phyloP scores from a whole-genome alignment of 1,284 basidiomycete genomes.

The Irpex rosettiformis region DNA sequence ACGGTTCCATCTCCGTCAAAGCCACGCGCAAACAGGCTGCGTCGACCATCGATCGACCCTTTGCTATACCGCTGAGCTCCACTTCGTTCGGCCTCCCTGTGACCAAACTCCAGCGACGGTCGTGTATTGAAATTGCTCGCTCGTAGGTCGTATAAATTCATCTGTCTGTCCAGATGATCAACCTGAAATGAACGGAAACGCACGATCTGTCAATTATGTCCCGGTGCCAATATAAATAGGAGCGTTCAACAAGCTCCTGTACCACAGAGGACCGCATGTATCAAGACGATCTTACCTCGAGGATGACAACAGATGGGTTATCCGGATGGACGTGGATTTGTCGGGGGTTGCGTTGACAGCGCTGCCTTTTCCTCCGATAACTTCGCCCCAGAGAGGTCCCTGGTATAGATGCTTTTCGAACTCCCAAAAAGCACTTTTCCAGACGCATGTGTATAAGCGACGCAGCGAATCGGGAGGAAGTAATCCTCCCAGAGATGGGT shows the following conservation, averaged over 20 bases:
- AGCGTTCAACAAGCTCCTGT: background rate
- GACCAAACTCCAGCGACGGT: conserved; percentile 44
- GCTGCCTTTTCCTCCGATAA: conserved; percentile 25
- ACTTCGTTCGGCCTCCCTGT: conserved; percentile 29
- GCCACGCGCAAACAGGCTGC: conserved; percentile 41
- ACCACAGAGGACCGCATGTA: background rate
- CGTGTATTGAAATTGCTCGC: conserved; percentile 33
- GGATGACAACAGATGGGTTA: conserved; percentile 36
- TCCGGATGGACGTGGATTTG: conserved; percentile 47
- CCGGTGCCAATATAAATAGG: background rate
- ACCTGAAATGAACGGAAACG: conserved; percentile 30
- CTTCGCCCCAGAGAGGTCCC: conserved; percentile 30
- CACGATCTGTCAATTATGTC: background rate
- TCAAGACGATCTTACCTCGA: conserved; percentile 37
- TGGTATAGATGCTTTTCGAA: conserved; percentile 20
- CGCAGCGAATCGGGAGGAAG: conserved; percentile 31
- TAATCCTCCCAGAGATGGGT: conserved; percentile 25
- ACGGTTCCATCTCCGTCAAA: conserved; percentile 40
- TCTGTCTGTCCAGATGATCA: conserved; percentile 44
- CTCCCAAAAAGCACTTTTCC: conserved; percentile 33
- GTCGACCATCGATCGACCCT: conserved; percentile 24
- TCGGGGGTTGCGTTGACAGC: conserved; percentile 36
- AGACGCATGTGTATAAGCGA: conserved; percentile 30
- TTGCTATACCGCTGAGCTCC: conserved; percentile 13
- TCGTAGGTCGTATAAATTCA: conserved; percentile 42